Evolutionary conservation across 306 rosid genomes (phyloP).

Genomic region (barrel medic (Medicago truncatula)): MtrunA17r5.0-ANR NC_053049.1:7675001-7675500

Average conservation of each 20-base stretch:
- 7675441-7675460: conserved; percentile 30
- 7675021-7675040: conserved; percentile 29
- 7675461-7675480: conserved; percentile 16
- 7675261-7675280: conserved; percentile 78
- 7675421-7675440: conserved; percentile 16
- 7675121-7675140: not conserved
- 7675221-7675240: conserved; percentile 86
- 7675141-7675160: conserved; percentile 9
- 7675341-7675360: conserved; percentile 30
- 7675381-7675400: conserved; percentile 23
- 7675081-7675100: not conserved
- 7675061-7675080: conserved; percentile 13
- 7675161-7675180: not conserved
- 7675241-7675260: conserved; percentile 73
- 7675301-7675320: conserved; percentile 25
- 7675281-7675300: conserved; percentile 76
- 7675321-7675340: not conserved
- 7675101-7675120: not conserved
- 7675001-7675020: conserved; percentile 10
- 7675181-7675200: not conserved
- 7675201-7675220: conserved; percentile 46
- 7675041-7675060: conserved; percentile 23
- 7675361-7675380: conserved; percentile 12
- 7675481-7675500: conserved; percentile 15
- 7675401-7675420: not conserved